A percentile compares a stretch with the other conserved stretches of the same genome.
phyloP scores from a whole-genome alignment of 208 protist species.

The Perkinsela sp. region DNA sequence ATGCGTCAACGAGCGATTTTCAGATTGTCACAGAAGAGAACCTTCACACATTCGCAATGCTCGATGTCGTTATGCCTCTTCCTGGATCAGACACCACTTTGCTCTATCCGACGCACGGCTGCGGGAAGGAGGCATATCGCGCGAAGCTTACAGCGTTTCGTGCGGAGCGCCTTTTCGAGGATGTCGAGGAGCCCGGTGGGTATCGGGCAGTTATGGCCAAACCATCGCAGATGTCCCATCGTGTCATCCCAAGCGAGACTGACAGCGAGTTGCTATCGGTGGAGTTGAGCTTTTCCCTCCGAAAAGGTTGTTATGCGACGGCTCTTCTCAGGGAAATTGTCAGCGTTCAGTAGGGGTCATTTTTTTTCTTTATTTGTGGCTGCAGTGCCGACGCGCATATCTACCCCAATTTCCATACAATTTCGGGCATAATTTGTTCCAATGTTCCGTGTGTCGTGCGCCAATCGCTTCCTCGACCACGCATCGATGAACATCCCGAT shows the following conservation, averaged over 20 bases:
- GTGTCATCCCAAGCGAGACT: too few species aligned
- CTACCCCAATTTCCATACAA: too few species aligned
- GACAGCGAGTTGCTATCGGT: too few species aligned
- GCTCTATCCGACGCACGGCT: slow-evolving; percentile 20
- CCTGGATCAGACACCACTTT: slow-evolving; percentile 43
- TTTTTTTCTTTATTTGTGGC: too few species aligned
- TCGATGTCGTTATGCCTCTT: slow-evolving; percentile 58
- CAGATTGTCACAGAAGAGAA: slow-evolving; percentile 6
- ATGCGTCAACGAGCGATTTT: neutral
- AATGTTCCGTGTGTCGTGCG: neutral
- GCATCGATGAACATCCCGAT: neutral
- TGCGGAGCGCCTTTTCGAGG: neutral
- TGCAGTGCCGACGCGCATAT: too few species aligned
- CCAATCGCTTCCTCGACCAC: neutral
- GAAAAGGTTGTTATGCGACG: slow-evolving; percentile 12
- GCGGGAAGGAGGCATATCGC: slow-evolving; percentile 18
- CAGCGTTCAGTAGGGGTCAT: too few species aligned
- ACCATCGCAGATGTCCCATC: too few species aligned
- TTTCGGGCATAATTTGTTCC: too few species aligned
- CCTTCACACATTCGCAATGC: slow-evolving; percentile 4
- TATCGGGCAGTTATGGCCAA: slow-evolving; percentile 8
- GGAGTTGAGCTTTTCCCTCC: too few species aligned
- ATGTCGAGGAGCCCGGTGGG: slow-evolving; percentile 3
- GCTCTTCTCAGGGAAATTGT: slow-evolving; percentile 14
- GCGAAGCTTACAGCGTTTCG: slow-evolving; percentile 6